Evolutionary conservation across 768 basidiomycete species (phyloP), one percentile per base, ranked within the genome.

Genomic region (Crucibulum laeve): DNA sequence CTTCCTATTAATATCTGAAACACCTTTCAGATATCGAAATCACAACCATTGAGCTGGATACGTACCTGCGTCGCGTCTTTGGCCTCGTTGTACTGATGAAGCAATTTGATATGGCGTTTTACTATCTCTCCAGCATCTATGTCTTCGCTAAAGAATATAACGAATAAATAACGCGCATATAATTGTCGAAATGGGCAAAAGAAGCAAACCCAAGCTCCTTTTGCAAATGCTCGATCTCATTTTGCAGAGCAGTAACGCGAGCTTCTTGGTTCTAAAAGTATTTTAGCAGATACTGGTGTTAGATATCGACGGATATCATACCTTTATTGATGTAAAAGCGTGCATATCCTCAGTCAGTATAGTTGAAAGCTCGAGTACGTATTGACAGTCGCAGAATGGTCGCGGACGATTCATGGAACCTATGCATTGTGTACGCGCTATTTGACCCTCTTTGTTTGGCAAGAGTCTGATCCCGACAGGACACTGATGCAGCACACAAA

Each of bases 51-150:
- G 14, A 13, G 17, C 41, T 24, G 23, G 41, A 21, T n/a, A 34
- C 39, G 23, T 40, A 80, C 87, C 80, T 90, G 88, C 0, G 85
- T 73, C 3, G 87, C 88, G 57, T 91, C 88, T 56, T 90, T 90
- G 6, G 85, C 77, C 58, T 90, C 88, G 47, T 90, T 90, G 48
- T 89, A 91, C 26, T 65, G 68, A 58, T 90, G 88, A 25, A 89
- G 65, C 3, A 87, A 67, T 50, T 75, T 76, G 59, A 89, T 89
- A 52, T 89, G 85, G 11, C 68, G 63, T 47, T 80, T 78, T 18
- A 84, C 59, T 33, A 58, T 62, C 28, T 46, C 50, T 25, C 61
- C 59, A 6, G 63, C 58, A 43, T 62, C 53, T 38, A 52, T 47
- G 25, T 47, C 28, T 21, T 50, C 51, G 22, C 62, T 63, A 40